These are phyloP conservation scores for Tylopilus vinaceipallidus DNA, from an alignment of 768 basidiomycete species.

Conservation along the genomic window DNA sequence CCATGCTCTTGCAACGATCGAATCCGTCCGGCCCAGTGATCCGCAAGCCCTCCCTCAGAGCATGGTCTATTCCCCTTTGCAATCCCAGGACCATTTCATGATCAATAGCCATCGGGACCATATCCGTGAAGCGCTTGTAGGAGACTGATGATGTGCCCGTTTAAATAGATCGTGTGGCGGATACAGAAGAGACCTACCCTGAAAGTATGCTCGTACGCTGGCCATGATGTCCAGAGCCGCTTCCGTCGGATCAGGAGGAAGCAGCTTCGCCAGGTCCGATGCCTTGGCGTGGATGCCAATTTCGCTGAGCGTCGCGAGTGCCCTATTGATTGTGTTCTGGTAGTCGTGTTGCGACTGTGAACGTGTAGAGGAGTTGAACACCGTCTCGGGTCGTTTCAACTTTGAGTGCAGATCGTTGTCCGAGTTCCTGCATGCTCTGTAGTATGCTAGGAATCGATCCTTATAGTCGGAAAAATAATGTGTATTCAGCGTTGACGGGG, in stretches of 20 bases:
- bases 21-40: constrained; percentile 46
- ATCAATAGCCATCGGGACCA: constrained; percentile 39
- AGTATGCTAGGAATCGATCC: constrained; percentile 47
- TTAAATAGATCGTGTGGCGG: background rate
- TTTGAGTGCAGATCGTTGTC: background rate
- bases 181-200: constrained; percentile 41
- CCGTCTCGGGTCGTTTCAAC: background rate
- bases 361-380: too few species aligned
- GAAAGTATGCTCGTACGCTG: constrained; percentile 64
- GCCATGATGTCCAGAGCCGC: constrained; percentile 64
- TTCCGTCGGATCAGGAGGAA: constrained; percentile 49
- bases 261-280: constrained; percentile 45
- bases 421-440: constrained; percentile 35
- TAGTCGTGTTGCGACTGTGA: too few species aligned
- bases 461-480: constrained; percentile 48
- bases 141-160: constrained; percentile 33
- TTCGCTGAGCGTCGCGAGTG: constrained; percentile 12
- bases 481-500: constrained; percentile 47
- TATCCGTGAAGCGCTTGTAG: constrained; percentile 41
- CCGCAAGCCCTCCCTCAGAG: constrained; percentile 45
- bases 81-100: constrained; percentile 40
- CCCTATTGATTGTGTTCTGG: constrained; percentile 28
- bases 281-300: constrained; percentile 33
- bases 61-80: constrained; percentile 42
- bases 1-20: constrained; percentile 44